Evolutionary conservation across 2,329 filamentous ascomycete species (phyloP), one percentile per base, ranked within the genome.

Genomic region (Colletotrichum echinochloae): DNA sequence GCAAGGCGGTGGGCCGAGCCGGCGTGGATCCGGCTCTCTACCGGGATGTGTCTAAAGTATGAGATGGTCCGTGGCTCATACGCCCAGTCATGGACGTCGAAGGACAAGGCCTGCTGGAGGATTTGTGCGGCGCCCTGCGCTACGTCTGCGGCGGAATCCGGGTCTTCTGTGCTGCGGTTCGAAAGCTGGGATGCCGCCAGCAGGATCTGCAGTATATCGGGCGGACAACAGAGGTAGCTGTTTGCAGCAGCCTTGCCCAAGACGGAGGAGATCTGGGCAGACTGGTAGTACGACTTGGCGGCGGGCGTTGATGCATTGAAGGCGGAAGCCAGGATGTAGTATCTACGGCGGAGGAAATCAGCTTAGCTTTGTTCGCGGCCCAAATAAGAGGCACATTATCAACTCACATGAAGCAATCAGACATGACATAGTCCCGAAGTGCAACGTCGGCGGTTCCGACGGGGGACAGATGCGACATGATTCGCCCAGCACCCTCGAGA

Each of bases 211-310:
- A 86, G 77, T 2, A 86, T 79, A 2, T 80, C 77, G 0, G 84
- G 82, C 1, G 83, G 83, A 28, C 81, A 84, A 73, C 84, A 85
- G 37, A 86, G 78, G 61, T 86, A 86, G 72, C 82, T 85, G 51
- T 84, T 83, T 2, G 81, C 78, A 12, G 83, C 79, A 9, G 83
- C 81, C 49, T 80, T 79, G 9, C 77, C 75, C 0, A 86, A 77
- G 11, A 85, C 78, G 14, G 77, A 70, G 0, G 80, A 74, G 3
- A 84, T 78, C 55, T 83, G 78, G 0, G 78, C 76, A 2, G 79
- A 77, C 56, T 81, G 77, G 51, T 83, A 81, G 23, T 80, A 79
- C 0, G 78, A 77, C 39, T 76, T 77, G 28, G 60, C 75, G 28
- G 77, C 70, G 48, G 48, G 77, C 9, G 77, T 74, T 5, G 79